A percentile compares a stretch with the other conserved stretches of the same genome.
Evolutionary conservation across 176 grass and related monocot species (phyloP).

Genomic region (Calamus simplicifolius): DNA sequence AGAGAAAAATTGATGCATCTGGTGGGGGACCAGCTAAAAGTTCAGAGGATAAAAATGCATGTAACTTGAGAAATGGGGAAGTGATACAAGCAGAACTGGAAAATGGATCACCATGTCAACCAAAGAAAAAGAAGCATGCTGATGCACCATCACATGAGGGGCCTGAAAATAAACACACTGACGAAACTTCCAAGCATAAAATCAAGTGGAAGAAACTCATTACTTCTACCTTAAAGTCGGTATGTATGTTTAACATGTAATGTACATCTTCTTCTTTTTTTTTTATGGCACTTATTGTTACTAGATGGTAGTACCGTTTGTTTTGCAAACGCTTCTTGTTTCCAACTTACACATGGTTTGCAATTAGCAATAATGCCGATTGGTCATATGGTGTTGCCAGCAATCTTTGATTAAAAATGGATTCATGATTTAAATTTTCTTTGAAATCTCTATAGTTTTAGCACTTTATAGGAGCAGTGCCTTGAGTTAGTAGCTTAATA

Average conservation of each 20-base stretch:
- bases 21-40: conserved; percentile 19
- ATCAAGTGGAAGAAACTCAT: conserved; percentile 94
- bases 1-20: conserved; percentile 35
- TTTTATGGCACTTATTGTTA: background rate
- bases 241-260: conserved; percentile 13
- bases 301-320: background rate
- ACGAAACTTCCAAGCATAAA: conserved; percentile 35
- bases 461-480: too few relatives aligned
- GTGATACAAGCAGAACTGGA: conserved; percentile 34
- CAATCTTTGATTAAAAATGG: too few relatives aligned
- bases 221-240: conserved; percentile 48
- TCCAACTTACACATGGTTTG: too few relatives aligned
- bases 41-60: conserved; percentile 17
- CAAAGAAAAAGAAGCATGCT: conserved; percentile 31
- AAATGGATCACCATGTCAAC: conserved; percentile 21
- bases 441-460: too few relatives aligned
- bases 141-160: conserved; percentile 7
- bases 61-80: conserved; percentile 16
- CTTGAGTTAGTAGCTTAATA: too few relatives aligned
- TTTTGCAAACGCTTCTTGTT: too few relatives aligned
- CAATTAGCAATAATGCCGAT: too few relatives aligned
- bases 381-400: too few relatives aligned
- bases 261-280: too few relatives aligned
- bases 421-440: too few relatives aligned
- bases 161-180: conserved; percentile 5